These are phyloP conservation scores for Pleurozium schreberi DNA, from an alignment of 225 moss, liverwort and hornwort species.

Conservation along the genomic window DNA sequence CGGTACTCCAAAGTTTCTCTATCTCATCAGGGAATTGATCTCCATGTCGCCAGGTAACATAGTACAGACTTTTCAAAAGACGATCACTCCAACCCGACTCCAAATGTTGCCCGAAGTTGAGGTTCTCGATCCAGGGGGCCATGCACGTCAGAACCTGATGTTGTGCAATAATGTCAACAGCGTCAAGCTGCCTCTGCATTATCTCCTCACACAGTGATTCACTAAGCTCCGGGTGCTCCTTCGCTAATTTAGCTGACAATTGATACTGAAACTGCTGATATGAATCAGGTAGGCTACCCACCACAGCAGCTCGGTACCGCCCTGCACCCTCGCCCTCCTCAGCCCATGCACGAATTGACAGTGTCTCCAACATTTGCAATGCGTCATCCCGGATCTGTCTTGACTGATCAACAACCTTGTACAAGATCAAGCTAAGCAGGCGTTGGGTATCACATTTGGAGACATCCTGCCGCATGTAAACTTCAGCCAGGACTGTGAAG, in stretches of 20 bases:
- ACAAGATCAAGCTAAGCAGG: slow-evolving; percentile 90
- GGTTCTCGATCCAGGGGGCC: slow-evolving; percentile 99
- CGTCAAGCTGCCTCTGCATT: slow-evolving; percentile 99
- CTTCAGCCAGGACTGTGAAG: slow-evolving; percentile 97
- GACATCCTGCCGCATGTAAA: slow-evolving; percentile 99
- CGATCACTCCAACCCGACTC: slow-evolving; percentile 99
- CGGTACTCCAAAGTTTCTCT: slow-evolving; percentile 98
- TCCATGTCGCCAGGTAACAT: slow-evolving; percentile 98
- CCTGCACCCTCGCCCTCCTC: slow-evolving; percentile 98
- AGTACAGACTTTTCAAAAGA: slow-evolving; percentile 86
- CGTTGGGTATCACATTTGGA: slow-evolving; percentile 94
- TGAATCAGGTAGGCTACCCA: slow-evolving; percentile 97
- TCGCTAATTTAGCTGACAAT: slow-evolving; percentile 93
- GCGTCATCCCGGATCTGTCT: slow-evolving; percentile 96
- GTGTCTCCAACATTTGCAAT: slow-evolving; percentile 96
- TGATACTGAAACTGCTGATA: slow-evolving; percentile 99
- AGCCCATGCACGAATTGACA: slow-evolving; percentile 96
- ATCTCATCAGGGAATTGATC: slow-evolving; percentile 99
- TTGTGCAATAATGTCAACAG: slow-evolving; percentile 97
- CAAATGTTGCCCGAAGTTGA: slow-evolving; percentile 69
- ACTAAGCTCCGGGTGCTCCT: slow-evolving; percentile 97
- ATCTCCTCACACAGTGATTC: slow-evolving; percentile 96
- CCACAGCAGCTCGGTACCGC: slow-evolving; percentile 93
- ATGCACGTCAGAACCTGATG: slow-evolving; percentile 99
- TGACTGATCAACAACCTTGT: slow-evolving; percentile 96